Percentiles rank a stretch among this genome's conserved stretches.
These are phyloP conservation scores for Buxus sempervirens DNA, from an alignment of 164 flowering plant genomes.

Conservation along the genomic window DNA sequence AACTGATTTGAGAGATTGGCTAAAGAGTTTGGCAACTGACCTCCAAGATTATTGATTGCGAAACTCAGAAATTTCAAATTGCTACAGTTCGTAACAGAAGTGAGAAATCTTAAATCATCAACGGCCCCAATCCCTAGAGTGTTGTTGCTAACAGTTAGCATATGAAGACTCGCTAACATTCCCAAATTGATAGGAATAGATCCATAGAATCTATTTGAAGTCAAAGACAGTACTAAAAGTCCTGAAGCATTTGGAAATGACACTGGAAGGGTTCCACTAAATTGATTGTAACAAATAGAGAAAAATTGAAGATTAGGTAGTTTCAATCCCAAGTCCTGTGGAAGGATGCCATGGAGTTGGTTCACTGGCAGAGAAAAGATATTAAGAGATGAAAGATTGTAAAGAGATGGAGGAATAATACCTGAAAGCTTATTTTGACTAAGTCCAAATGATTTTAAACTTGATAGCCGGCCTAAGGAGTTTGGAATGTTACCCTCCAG, in stretches of 20 bases:
- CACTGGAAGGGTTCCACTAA: background rate
- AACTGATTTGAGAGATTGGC: background rate
- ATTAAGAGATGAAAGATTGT: conserved; percentile 15
- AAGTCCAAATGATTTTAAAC: background rate
- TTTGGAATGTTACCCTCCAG: conserved; percentile 19
- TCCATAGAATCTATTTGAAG: background rate
- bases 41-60: background rate
- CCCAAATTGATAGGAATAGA: background rate
- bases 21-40: background rate
- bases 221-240: background rate
- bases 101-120: background rate
- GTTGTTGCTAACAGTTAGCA: background rate
- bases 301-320: conserved; percentile 13
- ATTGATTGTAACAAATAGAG: background rate
- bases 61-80: background rate
- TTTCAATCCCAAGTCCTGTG: conserved; percentile 10
- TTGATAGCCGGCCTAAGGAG: background rate
- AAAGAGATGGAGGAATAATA: conserved; percentile 19
- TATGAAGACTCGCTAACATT: background rate
- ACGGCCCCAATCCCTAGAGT: background rate
- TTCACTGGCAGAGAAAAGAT: background rate
- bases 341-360: conserved; percentile 19
- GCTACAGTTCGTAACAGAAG: background rate
- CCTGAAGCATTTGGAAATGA: background rate
- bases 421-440: conserved; percentile 15